phyloP scores from a whole-genome alignment of 164 flowering plant genomes.

The Platanus orientalis region DNA sequence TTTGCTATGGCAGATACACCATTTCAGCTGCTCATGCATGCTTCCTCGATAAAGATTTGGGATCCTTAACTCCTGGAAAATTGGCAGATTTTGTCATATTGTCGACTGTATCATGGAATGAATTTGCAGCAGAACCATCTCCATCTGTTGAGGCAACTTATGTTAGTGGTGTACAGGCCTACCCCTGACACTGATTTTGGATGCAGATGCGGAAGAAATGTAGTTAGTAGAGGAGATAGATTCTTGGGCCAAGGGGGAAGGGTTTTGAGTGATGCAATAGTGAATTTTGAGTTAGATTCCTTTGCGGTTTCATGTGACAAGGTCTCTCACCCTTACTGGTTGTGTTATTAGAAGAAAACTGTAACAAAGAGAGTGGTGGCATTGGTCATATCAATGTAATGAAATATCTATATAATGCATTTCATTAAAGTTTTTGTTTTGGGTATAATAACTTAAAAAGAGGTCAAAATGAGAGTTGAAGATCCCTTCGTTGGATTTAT shows the following conservation, averaged over 20 bases:
- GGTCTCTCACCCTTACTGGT: neutral
- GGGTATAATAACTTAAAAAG: no score
- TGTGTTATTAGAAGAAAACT: neutral
- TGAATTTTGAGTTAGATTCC: neutral
- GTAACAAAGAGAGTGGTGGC: no score
- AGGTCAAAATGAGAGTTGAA: no score
- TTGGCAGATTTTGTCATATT: conserved; percentile 87
- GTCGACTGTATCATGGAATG: conserved; percentile 61
- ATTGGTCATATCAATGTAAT: no score
- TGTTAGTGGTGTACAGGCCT: conserved; percentile 62
- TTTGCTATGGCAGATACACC: conserved; percentile 58
- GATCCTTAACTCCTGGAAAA: conserved; percentile 83
- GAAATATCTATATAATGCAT: no score
- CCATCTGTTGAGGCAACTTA: conserved; percentile 74
- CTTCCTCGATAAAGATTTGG: conserved; percentile 74
- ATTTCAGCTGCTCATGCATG: conserved; percentile 79
- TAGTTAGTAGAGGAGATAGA: neutral
- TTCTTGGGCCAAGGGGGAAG: neutral
- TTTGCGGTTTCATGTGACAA: neutral
- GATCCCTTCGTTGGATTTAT: no score
- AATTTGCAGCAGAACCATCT: conserved; percentile 41
- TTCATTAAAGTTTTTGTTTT: no score
- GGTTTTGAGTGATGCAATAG: neutral
- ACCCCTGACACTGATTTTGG: conserved; percentile 26
- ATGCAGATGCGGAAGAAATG: neutral